Evolutionary conservation across 2,329 filamentous ascomycete genomes (phyloP).

Genomic region (Aspergillus sp.): DNA sequence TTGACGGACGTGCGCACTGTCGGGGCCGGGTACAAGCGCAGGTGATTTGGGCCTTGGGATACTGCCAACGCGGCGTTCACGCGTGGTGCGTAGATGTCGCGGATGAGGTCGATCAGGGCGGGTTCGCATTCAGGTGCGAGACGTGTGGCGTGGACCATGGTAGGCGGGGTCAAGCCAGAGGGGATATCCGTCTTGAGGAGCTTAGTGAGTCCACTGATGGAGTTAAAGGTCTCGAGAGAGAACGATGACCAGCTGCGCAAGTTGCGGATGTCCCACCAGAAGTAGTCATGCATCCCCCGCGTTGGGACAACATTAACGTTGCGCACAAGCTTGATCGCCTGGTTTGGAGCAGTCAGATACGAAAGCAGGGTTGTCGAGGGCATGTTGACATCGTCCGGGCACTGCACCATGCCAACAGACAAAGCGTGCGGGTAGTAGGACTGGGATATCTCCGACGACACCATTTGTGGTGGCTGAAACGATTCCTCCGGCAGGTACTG

Average conservation of each 20-base stretch:
- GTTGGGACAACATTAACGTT: conserved; percentile 61
- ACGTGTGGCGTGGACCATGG: conserved; percentile 36
- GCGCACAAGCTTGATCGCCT: conserved; percentile 71
- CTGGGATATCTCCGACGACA: conserved; percentile 20
- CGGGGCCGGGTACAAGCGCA: conserved; percentile 37
- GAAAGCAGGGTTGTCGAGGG: conserved; percentile 60
- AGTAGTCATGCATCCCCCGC: conserved; percentile 66
- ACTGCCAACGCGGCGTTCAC: conserved; percentile 76
- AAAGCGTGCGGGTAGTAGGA: conserved; percentile 17
- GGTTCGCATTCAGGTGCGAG: conserved; percentile 70
- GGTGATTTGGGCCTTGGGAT: conserved; percentile 59
- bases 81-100: conserved; percentile 72
- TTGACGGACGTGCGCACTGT: conserved; percentile 28
- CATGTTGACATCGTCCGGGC: conserved; percentile 19
- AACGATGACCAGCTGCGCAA: conserved; percentile 77
- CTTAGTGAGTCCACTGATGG: conserved; percentile 62
- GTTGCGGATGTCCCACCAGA: conserved; percentile 94
- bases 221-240: conserved; percentile 61
- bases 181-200: conserved; percentile 63
- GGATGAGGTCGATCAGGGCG: conserved; percentile 66
- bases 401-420: conserved; percentile 12
- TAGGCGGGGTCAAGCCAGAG: conserved; percentile 29
- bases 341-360: conserved; percentile 73
- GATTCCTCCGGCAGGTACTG: conserved; percentile 39
- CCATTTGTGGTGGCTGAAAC: conserved; percentile 16